Percentiles rank a stretch among this genome's conserved stretches.
Evolutionary conservation across 2,329 filamentous ascomycete genomes (phyloP).

Genomic region (Cytospora schulzeri): DNA sequence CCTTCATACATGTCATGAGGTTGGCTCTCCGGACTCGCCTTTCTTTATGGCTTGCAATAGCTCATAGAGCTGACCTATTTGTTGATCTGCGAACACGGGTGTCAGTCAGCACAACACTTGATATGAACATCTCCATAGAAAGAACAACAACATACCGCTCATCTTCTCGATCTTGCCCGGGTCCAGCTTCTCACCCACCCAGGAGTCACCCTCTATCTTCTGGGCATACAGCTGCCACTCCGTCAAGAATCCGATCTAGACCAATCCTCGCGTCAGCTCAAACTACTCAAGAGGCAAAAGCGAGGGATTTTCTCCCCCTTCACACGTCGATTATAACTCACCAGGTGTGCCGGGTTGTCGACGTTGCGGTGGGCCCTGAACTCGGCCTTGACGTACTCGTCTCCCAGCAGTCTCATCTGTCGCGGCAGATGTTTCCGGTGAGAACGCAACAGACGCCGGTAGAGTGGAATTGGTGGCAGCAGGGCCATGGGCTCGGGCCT

Average conservation of each 20-base stretch:
- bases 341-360: conserved; percentile 90
- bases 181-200: conserved; percentile 85
- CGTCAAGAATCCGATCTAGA: conserved; percentile 87
- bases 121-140: neutral
- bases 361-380: conserved; percentile 81
- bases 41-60: conserved; percentile 78
- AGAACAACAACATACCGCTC: conserved; percentile 67
- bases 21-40: conserved; percentile 19
- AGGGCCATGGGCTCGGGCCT: conserved; percentile 61
- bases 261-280: neutral
- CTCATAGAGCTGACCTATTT: conserved; percentile 91
- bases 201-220: conserved; percentile 82
- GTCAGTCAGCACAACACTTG: conserved; percentile 17
- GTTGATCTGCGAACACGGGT: conserved; percentile 66
- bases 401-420: conserved; percentile 80
- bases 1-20: conserved; percentile 5
- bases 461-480: conserved; percentile 85
- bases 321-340: conserved; percentile 41
- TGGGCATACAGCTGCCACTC: conserved; percentile 98
- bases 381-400: conserved; percentile 91
- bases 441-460: conserved; percentile 81
- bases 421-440: conserved; percentile 77
- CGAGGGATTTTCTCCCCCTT: too few species aligned
- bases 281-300: neutral
- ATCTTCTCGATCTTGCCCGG: conserved; percentile 84